Evolutionary conservation across 164 flowering plant genomes (phyloP), one percentile per base, ranked within the genome.

Genomic region (Chloranthus sessilifolius): DNA sequence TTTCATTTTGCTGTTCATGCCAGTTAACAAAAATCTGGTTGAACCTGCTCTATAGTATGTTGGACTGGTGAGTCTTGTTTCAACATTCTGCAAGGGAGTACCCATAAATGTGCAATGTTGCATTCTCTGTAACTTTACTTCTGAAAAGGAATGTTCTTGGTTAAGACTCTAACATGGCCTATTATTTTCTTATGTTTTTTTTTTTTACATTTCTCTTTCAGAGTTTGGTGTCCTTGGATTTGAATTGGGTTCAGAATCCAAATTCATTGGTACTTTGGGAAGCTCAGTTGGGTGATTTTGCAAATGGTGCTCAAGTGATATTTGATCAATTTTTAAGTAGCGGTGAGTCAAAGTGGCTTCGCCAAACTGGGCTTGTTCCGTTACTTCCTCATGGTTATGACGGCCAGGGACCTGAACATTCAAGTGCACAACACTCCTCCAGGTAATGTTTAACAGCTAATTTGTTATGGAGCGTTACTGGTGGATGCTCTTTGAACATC

Each of bases 361-460:
- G 99, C 8, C 99, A 94, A 63, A 81, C 88, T 47, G 99, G 99
- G 58, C 88, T 94, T 59, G 95, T 86, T 64, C 74, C 86, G 57
- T 56, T 94, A 36, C 92, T 89, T 64, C 97, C 99, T 60, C 99
- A 89, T 73, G 97, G 99, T 50, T 89, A 94, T 75, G 97, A 86
- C 73, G 97, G 99, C 9, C 99, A 94, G 64, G 95, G 99, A 20
- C 97, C 99, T 61, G 99, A 89, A 55, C 99, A 92, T 74, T 86
- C 95, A 47, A 92, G 99, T 80, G 88, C 91, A 45, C 64, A 95
- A 24, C 65, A 11, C 86, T 75, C 69, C 95, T 94, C 55, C 97
- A 89, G 95, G 99, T 88, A 55, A 4, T 50, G 33, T 38, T 46
- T 31, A n/a, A n/a, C n/a, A n/a, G n/a, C n/a, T n/a, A n/a, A n/a